Evolutionary conservation across 306 rosid species (phyloP), one percentile per base, ranked within the genome.

Genomic region (Styphnolobium japonicum): DNA sequence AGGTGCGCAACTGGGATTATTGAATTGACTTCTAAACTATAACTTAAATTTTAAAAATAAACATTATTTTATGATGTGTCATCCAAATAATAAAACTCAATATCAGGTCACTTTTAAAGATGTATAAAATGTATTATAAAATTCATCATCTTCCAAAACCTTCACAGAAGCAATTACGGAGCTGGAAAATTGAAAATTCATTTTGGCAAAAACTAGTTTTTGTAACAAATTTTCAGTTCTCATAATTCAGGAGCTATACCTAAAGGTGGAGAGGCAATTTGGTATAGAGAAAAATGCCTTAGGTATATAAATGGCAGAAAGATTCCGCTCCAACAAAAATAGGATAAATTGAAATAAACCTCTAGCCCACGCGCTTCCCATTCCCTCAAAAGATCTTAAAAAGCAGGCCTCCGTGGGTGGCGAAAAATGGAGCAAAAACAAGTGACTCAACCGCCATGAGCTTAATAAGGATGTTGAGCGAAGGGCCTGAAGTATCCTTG

Each of bases 401-500:
- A 55, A 90, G 92, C 67, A 90, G 80, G 33, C 94, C 94, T 16
- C 94, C 94, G 0, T 90, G 94, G 37, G 94, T 88, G 72, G 94
- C 94, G 10, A 90, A 90, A 83, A 90, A 90, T 33, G 81, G 81
- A 8, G 81, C 81, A 16, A 76, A 76, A 45, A 76, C 81, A 4
- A 76, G 81, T 9, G 81, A 88, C 82, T 90, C 92, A 12, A 90
- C 94, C 0, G 94, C 94, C 94, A 90, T 90, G 79, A 90, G 94
- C 92, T 88, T 90, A 6, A 90, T 90, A 6, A 90, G 88, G 72
- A 90, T 90, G 89, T 90, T 90, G 65, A 90, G 94, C 3, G 94
- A 90, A 15, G 94, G 94, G 34, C 92, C 94, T 0, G 94, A 90
- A 37, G 92, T 90, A 78, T 90, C 92, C 89, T 90, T 90, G 12